These are phyloP conservation scores for Fusarium albosuccineum DNA, from an alignment of 2,329 filamentous ascomycete genomes.

Conservation along the genomic window DNA sequence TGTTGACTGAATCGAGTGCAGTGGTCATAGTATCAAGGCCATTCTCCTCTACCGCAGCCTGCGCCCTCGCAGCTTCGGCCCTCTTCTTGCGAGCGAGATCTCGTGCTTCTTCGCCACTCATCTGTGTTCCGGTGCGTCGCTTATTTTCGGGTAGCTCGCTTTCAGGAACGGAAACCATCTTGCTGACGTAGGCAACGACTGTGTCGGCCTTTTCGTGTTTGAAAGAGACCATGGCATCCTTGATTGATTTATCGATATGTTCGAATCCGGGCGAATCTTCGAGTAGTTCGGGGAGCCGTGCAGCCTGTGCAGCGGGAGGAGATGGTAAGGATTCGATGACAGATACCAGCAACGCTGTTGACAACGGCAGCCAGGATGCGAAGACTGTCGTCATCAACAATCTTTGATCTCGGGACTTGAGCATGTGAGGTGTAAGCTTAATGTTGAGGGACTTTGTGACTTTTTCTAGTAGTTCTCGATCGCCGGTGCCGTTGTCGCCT, in stretches of 20 bases:
- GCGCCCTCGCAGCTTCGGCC: constrained; percentile 85
- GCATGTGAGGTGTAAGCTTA: constrained; percentile 84
- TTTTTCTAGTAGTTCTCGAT: constrained; percentile 87
- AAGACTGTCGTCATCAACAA: constrained; percentile 90
- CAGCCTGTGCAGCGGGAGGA: constrained; percentile 82
- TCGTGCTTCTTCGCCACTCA: constrained; percentile 90
- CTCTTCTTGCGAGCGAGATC: constrained; percentile 90
- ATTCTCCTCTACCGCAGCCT: constrained; percentile 67
- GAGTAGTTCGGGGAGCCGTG: constrained; percentile 83
- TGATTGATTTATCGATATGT: constrained; percentile 76
- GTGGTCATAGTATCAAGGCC: constrained; percentile 69
- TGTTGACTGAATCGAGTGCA: constrained; percentile 70
- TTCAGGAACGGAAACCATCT: constrained; percentile 96
- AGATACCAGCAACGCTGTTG: constrained; percentile 91
- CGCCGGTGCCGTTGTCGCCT: constrained; percentile 84
- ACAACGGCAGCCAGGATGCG: constrained; percentile 89
- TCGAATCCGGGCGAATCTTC: constrained; percentile 82
- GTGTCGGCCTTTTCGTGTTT: constrained; percentile 78
- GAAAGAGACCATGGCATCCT: constrained; percentile 86
- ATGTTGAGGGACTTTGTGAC: constrained; percentile 93
- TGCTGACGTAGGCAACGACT: constrained; percentile 94
- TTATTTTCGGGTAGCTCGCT: constrained; percentile 93
- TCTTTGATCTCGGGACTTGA: constrained; percentile 85
- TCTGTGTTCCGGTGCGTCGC: constrained; percentile 71
- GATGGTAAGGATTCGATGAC: constrained; percentile 94